Conservation (phyloP, 2,329 filamentous ascomycete species). For the Coniella vitis region DNA sequence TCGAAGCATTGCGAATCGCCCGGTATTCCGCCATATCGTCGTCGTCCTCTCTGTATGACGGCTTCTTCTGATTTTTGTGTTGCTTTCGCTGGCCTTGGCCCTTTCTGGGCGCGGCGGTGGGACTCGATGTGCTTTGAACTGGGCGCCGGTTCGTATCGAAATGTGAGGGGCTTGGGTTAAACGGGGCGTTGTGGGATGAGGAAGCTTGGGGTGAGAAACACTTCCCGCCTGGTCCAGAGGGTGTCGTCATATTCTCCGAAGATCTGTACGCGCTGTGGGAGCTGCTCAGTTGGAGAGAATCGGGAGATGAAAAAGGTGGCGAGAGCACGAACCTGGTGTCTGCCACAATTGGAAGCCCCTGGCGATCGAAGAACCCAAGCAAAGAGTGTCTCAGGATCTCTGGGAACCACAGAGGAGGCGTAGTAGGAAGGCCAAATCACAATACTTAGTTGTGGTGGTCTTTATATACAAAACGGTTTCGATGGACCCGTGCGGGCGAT, state of each 20-base stretch:
- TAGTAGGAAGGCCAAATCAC: too few species aligned
- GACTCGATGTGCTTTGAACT: constrained; percentile 28
- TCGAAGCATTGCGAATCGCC: constrained; percentile 50
- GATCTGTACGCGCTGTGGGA: background rate
- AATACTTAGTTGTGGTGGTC: background rate
- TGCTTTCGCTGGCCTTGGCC: constrained; percentile 71
- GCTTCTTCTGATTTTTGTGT: constrained; percentile 74
- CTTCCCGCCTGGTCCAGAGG: constrained; percentile 40
- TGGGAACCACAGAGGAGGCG: too few species aligned
- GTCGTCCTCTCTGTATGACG: constrained; percentile 58
- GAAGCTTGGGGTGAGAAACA: constrained; percentile 37
- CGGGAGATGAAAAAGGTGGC: background rate
- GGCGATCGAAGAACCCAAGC: too few species aligned
- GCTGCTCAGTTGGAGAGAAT: background rate
- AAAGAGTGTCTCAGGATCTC: too few species aligned
- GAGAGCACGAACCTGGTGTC: background rate
- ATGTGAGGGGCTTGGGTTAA: constrained; percentile 36
- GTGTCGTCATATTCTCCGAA: constrained; percentile 21
- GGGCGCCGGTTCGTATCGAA: constrained; percentile 47
- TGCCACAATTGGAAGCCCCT: too few species aligned
- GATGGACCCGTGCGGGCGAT: too few species aligned
- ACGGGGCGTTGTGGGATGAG: constrained; percentile 33
- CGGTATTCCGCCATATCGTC: constrained; percentile 79
- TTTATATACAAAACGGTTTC: too few species aligned
- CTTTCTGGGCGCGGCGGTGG: constrained; percentile 56